phyloP scores from a whole-genome alignment of 1,139 yeast genomes.

The Diutina neorugosa region DNA sequence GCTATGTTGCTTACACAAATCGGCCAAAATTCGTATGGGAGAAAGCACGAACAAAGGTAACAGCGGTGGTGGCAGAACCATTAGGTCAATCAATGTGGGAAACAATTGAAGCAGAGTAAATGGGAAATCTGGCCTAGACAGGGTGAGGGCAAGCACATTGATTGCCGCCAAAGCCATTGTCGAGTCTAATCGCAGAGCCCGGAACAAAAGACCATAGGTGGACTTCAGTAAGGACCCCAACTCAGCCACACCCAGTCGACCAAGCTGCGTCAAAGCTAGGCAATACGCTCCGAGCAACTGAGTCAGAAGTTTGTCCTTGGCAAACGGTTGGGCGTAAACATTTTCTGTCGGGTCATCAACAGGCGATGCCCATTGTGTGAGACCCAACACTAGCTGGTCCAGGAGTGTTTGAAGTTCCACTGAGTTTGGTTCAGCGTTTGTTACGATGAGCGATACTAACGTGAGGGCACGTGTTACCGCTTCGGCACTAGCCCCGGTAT shows the following conservation, averaged over 20 bases:
- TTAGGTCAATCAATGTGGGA: neutral
- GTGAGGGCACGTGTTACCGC: neutral
- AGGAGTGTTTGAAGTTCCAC: neutral
- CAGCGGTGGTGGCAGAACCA: neutral
- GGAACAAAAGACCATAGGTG: neutral
- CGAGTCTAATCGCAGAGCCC: neutral
- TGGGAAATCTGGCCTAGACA: neutral
- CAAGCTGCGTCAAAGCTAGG: neutral
- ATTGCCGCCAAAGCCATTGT: neutral
- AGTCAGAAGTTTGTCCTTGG: neutral
- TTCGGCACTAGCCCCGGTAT: neutral
- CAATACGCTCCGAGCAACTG: neutral
- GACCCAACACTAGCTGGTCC: neutral
- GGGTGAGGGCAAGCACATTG: neutral
- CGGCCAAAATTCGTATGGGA: neutral
- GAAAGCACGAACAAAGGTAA: neutral
- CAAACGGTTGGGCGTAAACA: neutral
- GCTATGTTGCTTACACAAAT: neutral
- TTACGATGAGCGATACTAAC: neutral
- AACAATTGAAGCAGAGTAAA: neutral
- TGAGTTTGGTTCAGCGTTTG: neutral
- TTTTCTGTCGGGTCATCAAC: neutral
- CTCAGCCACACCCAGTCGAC: neutral
- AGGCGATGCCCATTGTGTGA: neutral
- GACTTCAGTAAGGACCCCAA: neutral